phyloP scores from a whole-genome alignment of 1,139 yeast genomes.

The Blastobotrys indianensis region DNA sequence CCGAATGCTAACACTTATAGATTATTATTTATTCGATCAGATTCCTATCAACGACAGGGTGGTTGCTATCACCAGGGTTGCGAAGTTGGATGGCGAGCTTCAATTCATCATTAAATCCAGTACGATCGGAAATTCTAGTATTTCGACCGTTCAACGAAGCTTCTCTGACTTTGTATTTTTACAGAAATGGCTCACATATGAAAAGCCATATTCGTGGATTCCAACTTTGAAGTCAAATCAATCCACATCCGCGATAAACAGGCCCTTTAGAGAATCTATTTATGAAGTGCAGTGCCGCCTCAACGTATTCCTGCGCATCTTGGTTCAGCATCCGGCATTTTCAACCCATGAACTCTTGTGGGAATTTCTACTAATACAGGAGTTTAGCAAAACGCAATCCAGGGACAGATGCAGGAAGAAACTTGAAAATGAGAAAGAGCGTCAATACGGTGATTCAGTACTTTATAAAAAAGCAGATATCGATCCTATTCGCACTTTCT shows the following conservation, averaged over 20 bases:
- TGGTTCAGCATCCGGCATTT: slow-evolving; percentile 35
- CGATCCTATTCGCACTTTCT: slow-evolving; percentile 24
- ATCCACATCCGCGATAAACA: slow-evolving; percentile 33
- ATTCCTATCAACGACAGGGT: slow-evolving; percentile 15
- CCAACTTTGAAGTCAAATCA: slow-evolving; percentile 29
- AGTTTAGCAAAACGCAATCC: slow-evolving; percentile 31
- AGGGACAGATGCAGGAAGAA: slow-evolving; percentile 34
- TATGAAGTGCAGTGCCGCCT: slow-evolving; percentile 46
- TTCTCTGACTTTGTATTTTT: slow-evolving; percentile 40
- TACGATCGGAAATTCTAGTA: slow-evolving; percentile 4
- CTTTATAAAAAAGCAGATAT: slow-evolving; percentile 23
- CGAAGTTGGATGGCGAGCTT: slow-evolving; percentile 27
- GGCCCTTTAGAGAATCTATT: slow-evolving; percentile 35
- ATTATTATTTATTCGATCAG: slow-evolving; percentile 16
- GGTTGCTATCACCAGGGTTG: slow-evolving; percentile 27
- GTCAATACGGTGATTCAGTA: slow-evolving; percentile 25
- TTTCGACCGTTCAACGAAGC: slow-evolving; percentile 33
- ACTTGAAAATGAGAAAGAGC: slow-evolving; percentile 32
- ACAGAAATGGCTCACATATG: slow-evolving; percentile 35
- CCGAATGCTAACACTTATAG: slow-evolving; percentile 4
- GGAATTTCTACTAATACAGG: slow-evolving; percentile 41
- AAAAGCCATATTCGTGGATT: slow-evolving; percentile 35
- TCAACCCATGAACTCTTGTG: slow-evolving; percentile 37
- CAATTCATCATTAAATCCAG: slow-evolving; percentile 32
- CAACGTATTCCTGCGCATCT: slow-evolving; percentile 42